Evolutionary conservation across 2,329 filamentous ascomycete species (phyloP).

Genomic region (Fusarium torreyae): DNA sequence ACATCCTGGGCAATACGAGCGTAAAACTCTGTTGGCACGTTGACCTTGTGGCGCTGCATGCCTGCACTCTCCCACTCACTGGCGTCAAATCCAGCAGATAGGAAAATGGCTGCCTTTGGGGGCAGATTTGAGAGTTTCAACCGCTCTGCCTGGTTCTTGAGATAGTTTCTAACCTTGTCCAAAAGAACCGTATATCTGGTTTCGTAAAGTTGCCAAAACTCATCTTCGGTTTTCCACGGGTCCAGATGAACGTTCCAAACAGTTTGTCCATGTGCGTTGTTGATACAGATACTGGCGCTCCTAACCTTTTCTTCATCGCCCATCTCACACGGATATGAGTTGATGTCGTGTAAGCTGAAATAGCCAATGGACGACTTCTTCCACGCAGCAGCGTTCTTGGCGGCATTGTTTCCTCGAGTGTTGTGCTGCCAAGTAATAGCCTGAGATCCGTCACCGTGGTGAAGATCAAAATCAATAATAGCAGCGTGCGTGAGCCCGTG

Average conservation of each 20-base stretch:
- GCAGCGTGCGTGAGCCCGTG: constrained; percentile 94
- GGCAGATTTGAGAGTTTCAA: constrained; percentile 71
- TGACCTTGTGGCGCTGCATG: constrained; percentile 97
- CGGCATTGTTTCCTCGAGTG: constrained; percentile 70
- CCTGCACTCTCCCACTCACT: constrained; percentile 93
- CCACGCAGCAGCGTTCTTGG: constrained; percentile 80
- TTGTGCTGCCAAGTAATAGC: constrained; percentile 95
- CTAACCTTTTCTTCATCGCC: constrained; percentile 95
- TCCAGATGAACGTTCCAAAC: constrained; percentile 98
- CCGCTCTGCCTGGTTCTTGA: constrained; percentile 79
- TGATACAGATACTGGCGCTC: constrained; percentile 93
- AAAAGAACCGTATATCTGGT: constrained; percentile 82
- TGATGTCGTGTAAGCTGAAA: constrained; percentile 97
- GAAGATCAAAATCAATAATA: constrained; percentile 92
- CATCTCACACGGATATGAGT: constrained; percentile 95
- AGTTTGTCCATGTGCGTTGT: constrained; percentile 92
- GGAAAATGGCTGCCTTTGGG: constrained; percentile 89
- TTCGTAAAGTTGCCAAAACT: constrained; percentile 93
- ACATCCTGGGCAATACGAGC: constrained; percentile 91
- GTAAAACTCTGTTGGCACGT: constrained; percentile 97
- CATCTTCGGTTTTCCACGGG: constrained; percentile 83
- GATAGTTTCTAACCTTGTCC: constrained; percentile 83
- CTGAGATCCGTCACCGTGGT: constrained; percentile 97
- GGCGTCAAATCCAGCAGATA: constrained; percentile 97
- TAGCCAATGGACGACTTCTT: constrained; percentile 94